Base-by-base conservation (phyloP, 1,139 yeast species). In the Blastobotrys malaysiensis region DNA sequence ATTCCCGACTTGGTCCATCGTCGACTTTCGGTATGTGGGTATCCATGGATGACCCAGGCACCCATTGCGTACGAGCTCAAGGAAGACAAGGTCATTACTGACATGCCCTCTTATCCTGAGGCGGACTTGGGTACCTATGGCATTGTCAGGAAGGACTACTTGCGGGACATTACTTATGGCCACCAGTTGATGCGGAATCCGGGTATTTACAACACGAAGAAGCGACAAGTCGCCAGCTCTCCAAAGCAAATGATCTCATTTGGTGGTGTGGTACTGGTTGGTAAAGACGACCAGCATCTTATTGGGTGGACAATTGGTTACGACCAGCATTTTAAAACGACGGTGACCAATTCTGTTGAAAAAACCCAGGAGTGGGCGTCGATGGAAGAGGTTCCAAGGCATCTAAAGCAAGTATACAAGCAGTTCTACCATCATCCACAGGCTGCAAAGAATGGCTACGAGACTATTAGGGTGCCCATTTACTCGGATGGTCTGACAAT, bases 401-500 rank as follows among this genome's bases (percentile, higher is more conserved):
- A 45, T 14, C 19, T 13, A n/a, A 13, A 16, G 18, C 50, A 46
- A 21, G 36, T 27, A 3, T 13, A 18, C 43, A 45, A 22, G 46
- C 52, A 53, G 55, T 49, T 54, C 27, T 57, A 47, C n/a, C 51
- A 45, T 11, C 48, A 51, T 18, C 69, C 68, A 58, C 62, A 63
- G 52, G 59, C 57, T 43, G 56, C 69, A 0, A 67, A 67, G 44
- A 62, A 63, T 27, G 69, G 66, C 6, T 52, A 75, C n/a, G 63
- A 65, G 47, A 69, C 70, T 22, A 71, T 73, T 26, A 60, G 64
- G 50, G 48, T 63, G 66, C n/a, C 63, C 62, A 9, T 63, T 65
- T 16, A 70, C 69, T 54, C 70, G 52, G 95, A 91, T 0, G 72
- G 82, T 1, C 73, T 86, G 18, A 93, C 87, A 61, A 64, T 88